Evolutionary conservation across 176 grass and related monocot species (phyloP).

Genomic region (Aegilops tauschii): DNA sequence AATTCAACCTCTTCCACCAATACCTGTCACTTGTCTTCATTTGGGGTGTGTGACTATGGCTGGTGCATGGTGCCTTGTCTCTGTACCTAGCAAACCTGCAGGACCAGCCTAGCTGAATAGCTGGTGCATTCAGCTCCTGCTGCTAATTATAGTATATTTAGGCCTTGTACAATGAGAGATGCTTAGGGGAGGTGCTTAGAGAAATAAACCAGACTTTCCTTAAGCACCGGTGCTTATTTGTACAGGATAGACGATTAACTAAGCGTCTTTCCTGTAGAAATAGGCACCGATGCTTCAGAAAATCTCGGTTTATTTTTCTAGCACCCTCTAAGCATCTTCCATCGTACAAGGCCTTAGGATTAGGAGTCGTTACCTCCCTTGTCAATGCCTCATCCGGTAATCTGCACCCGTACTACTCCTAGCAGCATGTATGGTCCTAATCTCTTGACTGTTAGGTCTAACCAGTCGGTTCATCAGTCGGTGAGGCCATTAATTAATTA

Average conservation of each 20-base stretch:
- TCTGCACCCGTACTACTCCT: background rate
- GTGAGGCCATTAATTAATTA: background rate
- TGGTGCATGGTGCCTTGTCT: background rate
- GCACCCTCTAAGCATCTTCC: too few species aligned
- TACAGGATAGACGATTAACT: too few species aligned
- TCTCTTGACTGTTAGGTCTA: slow-evolving; percentile 11
- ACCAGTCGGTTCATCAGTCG: slow-evolving; percentile 6
- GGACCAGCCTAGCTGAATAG: background rate
- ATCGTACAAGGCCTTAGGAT: background rate
- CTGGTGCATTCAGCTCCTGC: background rate
- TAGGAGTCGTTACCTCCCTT: background rate
- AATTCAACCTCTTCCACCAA: background rate
- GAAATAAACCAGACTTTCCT: too few species aligned
- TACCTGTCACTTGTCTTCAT: background rate
- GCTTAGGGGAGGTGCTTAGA: too few species aligned
- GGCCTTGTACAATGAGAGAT: too few species aligned
- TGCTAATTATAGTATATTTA: background rate
- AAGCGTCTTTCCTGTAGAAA: too few species aligned
- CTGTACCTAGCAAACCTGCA: slow-evolving; percentile 15
- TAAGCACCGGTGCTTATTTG: too few species aligned
- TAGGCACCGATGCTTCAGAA: too few species aligned
- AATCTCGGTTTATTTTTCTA: too few species aligned
- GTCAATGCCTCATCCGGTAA: background rate
- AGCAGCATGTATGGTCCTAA: background rate
- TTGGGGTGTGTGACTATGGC: too few species aligned